phyloP scores from a whole-genome alignment of 495 filamentous ascomycete genomes.

The Pseudoneurospora amorphoporcata region DNA sequence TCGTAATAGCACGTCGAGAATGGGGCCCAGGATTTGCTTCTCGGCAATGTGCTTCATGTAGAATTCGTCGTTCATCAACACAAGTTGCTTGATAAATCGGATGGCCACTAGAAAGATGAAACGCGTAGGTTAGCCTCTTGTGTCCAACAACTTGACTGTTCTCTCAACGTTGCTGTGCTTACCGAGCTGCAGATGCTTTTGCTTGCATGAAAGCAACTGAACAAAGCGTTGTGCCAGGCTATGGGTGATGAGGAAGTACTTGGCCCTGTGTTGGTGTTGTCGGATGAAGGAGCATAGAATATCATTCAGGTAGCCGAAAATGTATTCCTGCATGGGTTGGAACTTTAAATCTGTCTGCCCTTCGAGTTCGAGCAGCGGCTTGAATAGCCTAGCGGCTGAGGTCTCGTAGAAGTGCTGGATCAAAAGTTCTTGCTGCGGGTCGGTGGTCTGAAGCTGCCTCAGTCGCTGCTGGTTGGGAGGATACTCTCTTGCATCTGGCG shows the following conservation, averaged over 20 bases:
- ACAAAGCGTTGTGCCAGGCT: slow-evolving; percentile 69
- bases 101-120: slow-evolving; percentile 53
- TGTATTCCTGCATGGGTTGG: slow-evolving; percentile 67
- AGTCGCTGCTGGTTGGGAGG: slow-evolving; percentile 40
- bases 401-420: slow-evolving; percentile 82
- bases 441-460: slow-evolving; percentile 35
- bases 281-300: slow-evolving; percentile 92
- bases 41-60: slow-evolving; percentile 81
- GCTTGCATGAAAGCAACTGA: slow-evolving; percentile 72
- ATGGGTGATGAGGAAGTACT: slow-evolving; percentile 77
- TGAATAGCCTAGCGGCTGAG: slow-evolving; percentile 78
- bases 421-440: slow-evolving; percentile 76
- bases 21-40: slow-evolving; percentile 74
- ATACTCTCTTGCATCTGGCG: slow-evolving; percentile 58
- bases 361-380: slow-evolving; percentile 75
- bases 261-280: slow-evolving; percentile 75
- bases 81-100: slow-evolving; percentile 86
- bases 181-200: slow-evolving; percentile 93
- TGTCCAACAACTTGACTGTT: background rate
- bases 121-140: slow-evolving; percentile 3
- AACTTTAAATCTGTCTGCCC: slow-evolving; percentile 44
- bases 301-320: slow-evolving; percentile 86
- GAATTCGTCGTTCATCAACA: slow-evolving; percentile 82
- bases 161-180: slow-evolving; percentile 22
- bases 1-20: slow-evolving; percentile 76